phyloP scores from a whole-genome alignment of 2,329 filamentous ascomycete genomes.

The Aspergillus sp. region DNA sequence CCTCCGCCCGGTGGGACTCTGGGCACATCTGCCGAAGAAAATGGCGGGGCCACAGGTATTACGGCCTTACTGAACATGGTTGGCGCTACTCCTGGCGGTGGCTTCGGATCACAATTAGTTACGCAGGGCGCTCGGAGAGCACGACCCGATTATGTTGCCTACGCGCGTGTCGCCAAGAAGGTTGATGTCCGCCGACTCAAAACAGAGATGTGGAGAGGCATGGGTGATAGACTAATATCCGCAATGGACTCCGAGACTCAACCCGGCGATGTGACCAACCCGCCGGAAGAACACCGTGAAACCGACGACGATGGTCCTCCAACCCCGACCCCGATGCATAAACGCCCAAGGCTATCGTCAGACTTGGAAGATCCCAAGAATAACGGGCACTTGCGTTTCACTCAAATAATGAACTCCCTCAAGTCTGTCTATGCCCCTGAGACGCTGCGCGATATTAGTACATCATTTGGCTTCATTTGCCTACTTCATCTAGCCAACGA shows the following conservation, averaged over 20 bases:
- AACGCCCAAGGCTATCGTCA: conserved; percentile 25
- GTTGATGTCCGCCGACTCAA: conserved; percentile 65
- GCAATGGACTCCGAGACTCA: conserved; percentile 32
- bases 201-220: conserved; percentile 65
- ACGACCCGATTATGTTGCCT: conserved; percentile 65
- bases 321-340: conserved; percentile 32
- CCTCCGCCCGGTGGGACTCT: conserved; percentile 38
- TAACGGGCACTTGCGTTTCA: conserved; percentile 71
- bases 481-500: conserved; percentile 89
- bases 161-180: conserved; percentile 66
- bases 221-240: conserved; percentile 49
- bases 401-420: conserved; percentile 84
- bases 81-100: conserved; percentile 42
- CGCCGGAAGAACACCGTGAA: conserved; percentile 18
- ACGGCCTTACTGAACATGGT: conserved; percentile 42
- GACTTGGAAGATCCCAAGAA: conserved; percentile 43
- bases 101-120: conserved; percentile 63
- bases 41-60: conserved; percentile 37
- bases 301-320: conserved; percentile 34
- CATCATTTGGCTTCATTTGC: conserved; percentile 89
- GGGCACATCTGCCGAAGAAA: conserved; percentile 32
- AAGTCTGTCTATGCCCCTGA: conserved; percentile 82
- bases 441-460: conserved; percentile 91
- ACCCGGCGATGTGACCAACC: conserved; percentile 23
- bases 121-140: conserved; percentile 59